Percentiles rank a stretch among this genome's conserved stretches.
phyloP scores from a whole-genome alignment of 2,329 filamentous ascomycete genomes.

The Stagonosporopsis chrysanthemi region DNA sequence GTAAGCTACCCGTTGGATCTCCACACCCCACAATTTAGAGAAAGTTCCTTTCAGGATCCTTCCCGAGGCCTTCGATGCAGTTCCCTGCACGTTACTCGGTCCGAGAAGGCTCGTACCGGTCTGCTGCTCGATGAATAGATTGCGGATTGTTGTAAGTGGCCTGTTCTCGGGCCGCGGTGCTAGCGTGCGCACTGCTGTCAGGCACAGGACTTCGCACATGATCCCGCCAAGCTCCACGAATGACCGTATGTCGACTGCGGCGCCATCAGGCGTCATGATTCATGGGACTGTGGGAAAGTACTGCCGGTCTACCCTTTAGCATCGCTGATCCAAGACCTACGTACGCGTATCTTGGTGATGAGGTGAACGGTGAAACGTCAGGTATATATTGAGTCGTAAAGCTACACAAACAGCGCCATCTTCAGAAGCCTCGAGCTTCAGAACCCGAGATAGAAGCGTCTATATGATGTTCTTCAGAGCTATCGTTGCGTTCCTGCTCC shows the following conservation, averaged over 20 bases:
- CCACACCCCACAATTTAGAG: conserved; percentile 13
- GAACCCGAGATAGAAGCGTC: neutral
- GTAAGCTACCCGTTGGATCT: conserved; percentile 12
- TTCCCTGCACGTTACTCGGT: conserved; percentile 16
- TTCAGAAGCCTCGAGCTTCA: neutral
- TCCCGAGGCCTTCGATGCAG: conserved; percentile 4
- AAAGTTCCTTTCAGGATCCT: conserved; percentile 5
- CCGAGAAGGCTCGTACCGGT: conserved; percentile 12
- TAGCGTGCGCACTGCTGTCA: conserved; percentile 16
- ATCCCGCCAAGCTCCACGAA: conserved; percentile 10
- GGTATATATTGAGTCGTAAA: conserved; percentile 14
- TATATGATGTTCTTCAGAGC: conserved; percentile 29
- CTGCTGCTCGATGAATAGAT: conserved; percentile 5
- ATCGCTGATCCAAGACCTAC: conserved; percentile 16
- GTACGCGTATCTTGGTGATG: neutral
- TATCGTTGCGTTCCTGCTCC: conserved; percentile 26
- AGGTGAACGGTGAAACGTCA: conserved; percentile 7
- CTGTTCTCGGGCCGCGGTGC: conserved; percentile 10
- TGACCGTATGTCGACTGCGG: conserved; percentile 7
- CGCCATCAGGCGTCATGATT: conserved; percentile 8
- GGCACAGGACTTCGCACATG: conserved; percentile 16
- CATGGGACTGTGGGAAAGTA: conserved; percentile 6
- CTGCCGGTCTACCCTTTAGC: neutral
- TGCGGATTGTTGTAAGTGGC: conserved; percentile 4
- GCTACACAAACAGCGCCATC: neutral